phyloP scores from a whole-genome alignment of 2,329 filamentous ascomycete genomes.

The Hypoxylon sp. region DNA sequence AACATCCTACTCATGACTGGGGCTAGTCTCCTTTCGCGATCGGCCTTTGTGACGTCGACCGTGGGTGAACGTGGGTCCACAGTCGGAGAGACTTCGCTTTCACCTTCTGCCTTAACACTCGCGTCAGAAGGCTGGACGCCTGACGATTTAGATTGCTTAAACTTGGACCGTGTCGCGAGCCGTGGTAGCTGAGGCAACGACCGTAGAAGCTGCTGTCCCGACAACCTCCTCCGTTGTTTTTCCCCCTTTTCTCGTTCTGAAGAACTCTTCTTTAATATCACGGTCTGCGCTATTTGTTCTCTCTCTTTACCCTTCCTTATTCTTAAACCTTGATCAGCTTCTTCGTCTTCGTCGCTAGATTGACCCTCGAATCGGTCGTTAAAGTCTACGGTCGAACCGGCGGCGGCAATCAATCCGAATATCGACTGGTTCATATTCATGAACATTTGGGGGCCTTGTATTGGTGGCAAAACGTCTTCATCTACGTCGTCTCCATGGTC shows the following conservation, averaged over 20 bases:
- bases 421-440: constrained; percentile 94
- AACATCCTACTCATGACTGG: constrained; percentile 85
- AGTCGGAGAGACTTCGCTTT: constrained; percentile 32
- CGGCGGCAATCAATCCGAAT: constrained; percentile 91
- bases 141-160: constrained; percentile 60
- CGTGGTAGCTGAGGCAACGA: constrained; percentile 74
- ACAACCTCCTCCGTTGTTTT: constrained; percentile 72
- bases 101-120: constrained; percentile 46
- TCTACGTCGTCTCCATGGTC: constrained; percentile 65
- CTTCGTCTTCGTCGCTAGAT: constrained; percentile 86
- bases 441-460: constrained; percentile 65
- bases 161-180: constrained; percentile 59
- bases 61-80: constrained; percentile 44
- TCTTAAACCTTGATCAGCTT: constrained; percentile 55
- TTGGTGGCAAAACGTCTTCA: constrained; percentile 63
- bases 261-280: constrained; percentile 52
- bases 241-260: constrained; percentile 58
- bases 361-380: constrained; percentile 83
- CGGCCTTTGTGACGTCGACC: constrained; percentile 51
- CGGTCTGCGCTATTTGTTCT: constrained; percentile 53
- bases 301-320: constrained; percentile 47
- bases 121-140: constrained; percentile 57
- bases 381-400: constrained; percentile 86
- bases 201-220: constrained; percentile 75
- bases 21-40: constrained; percentile 66